Base-by-base conservation (phyloP, 2,329 filamentous ascomycete genomes). In the Clonostachys solani region DNA sequence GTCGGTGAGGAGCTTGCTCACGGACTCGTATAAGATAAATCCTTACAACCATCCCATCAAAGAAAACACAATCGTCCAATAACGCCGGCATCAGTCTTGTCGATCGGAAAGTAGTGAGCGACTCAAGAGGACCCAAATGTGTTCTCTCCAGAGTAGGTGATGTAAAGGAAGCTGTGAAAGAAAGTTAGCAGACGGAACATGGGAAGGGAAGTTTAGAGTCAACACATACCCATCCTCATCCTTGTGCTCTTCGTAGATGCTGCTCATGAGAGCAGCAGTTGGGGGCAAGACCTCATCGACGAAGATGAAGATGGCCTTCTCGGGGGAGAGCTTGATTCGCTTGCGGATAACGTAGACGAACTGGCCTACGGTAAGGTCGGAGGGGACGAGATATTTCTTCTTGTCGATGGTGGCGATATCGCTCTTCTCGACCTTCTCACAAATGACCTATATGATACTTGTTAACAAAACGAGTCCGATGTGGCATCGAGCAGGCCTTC, bases 281-380 rank as follows among this genome's bases (percentile, higher is more conserved):
- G 94, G 94, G 45, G 94, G 94, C 48, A 99, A 81, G 45, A 96
- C 92, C 75, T 97, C 94, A 68, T 97, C 92, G 64, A 99, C 94
- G 74, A 97, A 99, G 81, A 99, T 97, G 81, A 99, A 99, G 77
- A 99, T 99, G 67, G 94, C 94, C 83, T 99, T 99, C 79, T 99
- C 94, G 33, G 94, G 94, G 47, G 91, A 96, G 58, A 99, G 83
- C 89, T 99, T 99, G 77, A 99, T 99, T 65, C 94, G 88, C 83
- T 99, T 99, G 70, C 94, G 91, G 74, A 99, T 99, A 56, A 99
- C 94, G 73, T 99, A 99, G 75, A 99, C 94, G 68, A 99, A 96
- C 85, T 99, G 94, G 62, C 94, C 94, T 54, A 99, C 94, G 53
- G 94, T 99, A 65, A 99, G 83, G 67, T 99, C 94, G 59, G 94